These are phyloP conservation scores for Dichotomopilus funicola DNA, from an alignment of 2,329 filamentous ascomycete species.

Conservation along the genomic window DNA sequence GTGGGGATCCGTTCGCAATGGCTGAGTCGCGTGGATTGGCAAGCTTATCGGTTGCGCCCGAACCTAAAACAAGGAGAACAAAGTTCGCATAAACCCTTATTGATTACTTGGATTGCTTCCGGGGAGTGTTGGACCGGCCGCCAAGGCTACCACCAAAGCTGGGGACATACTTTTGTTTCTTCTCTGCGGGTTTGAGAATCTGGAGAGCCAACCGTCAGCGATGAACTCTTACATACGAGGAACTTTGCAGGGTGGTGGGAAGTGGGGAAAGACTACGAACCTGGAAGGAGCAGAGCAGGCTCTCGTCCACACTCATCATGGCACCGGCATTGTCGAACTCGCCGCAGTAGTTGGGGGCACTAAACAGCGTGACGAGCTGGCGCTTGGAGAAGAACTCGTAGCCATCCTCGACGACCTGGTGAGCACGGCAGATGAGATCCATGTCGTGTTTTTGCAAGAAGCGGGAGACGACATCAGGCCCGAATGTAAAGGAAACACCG, in stretches of 20 bases:
- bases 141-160: conserved; percentile 55
- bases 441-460: conserved; percentile 99
- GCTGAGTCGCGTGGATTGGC: conserved; percentile 5
- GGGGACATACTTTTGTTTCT: conserved; percentile 99
- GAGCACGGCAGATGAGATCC: conserved; percentile 97
- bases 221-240: conserved; percentile 71
- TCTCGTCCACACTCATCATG: conserved; percentile 99
- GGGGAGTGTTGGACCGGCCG: conserved; percentile 59
- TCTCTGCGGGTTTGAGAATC: conserved; percentile 99
- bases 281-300: conserved; percentile 98
- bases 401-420: conserved; percentile 97
- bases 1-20: conserved; percentile 8
- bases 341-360: conserved; percentile 97
- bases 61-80: conserved; percentile 76
- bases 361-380: conserved; percentile 95
- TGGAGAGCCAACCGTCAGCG: conserved; percentile 31
- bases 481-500: conserved; percentile 97
- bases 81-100: conserved; percentile 67
- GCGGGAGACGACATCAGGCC: conserved; percentile 90
- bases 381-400: conserved; percentile 99
- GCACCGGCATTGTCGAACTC: conserved; percentile 99
- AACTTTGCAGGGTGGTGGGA: conserved; percentile 72
- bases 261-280: conserved; percentile 39
- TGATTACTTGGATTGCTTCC: conserved; percentile 56
- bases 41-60: conserved; percentile 72